These are phyloP conservation scores for Trichoderma gracile DNA, from an alignment of 2,329 filamentous ascomycete genomes.

Conservation along the genomic window DNA sequence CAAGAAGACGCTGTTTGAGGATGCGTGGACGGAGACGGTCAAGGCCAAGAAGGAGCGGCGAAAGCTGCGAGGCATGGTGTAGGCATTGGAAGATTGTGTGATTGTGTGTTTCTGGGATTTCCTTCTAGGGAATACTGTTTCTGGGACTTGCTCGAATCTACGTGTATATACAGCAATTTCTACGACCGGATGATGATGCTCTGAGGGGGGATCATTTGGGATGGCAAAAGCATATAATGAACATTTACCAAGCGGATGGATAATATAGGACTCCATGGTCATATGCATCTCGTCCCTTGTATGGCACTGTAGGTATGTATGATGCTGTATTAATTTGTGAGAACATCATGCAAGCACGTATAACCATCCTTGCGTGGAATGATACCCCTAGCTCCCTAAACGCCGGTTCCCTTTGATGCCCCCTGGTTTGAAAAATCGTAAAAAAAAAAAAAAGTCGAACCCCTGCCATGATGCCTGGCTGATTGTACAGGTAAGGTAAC, in stretches of 20 bases:
- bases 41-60: slow-evolving; percentile 23
- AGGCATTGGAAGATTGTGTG: background rate
- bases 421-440: background rate
- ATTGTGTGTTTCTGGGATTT: background rate
- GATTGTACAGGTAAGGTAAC: background rate
- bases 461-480: background rate
- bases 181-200: too few species aligned
- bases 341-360: background rate
- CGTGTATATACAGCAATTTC: too few species aligned
- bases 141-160: too few species aligned
- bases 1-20: slow-evolving; percentile 70
- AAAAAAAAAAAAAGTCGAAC: background rate
- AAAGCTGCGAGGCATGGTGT: slow-evolving; percentile 5
- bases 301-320: too few species aligned
- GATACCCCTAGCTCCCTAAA: slow-evolving; percentile 13
- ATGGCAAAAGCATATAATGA: too few species aligned
- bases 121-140: too few species aligned
- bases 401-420: slow-evolving; percentile 11
- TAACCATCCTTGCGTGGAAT: slow-evolving; percentile 11
- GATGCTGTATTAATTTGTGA: background rate
- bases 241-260: too few species aligned
- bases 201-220: too few species aligned
- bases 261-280: too few species aligned
- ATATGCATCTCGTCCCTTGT: too few species aligned
- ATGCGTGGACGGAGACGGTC: slow-evolving; percentile 52